These are phyloP conservation scores for Plectosphaerella sp. DNA, from an alignment of 2,329 filamentous ascomycete genomes.

Conservation along the genomic window DNA sequence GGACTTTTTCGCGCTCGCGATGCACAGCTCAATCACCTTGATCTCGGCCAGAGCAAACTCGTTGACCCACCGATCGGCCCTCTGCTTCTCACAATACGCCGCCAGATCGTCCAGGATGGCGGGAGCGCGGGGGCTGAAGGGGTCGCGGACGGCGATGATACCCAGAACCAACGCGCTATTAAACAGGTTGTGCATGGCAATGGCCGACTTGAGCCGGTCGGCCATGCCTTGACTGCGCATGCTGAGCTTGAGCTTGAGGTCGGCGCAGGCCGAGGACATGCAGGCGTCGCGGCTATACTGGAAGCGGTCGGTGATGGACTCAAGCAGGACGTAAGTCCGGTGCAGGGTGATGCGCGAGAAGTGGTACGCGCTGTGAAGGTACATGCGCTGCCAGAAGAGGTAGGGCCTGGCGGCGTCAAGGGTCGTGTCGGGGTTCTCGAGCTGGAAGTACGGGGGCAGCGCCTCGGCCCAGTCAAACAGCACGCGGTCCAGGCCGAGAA, in stretches of 20 bases:
- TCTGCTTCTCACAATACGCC: constrained; percentile 34
- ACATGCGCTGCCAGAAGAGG: constrained; percentile 29
- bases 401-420: constrained; percentile 22
- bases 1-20: constrained; percentile 16
- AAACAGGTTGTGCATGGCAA: constrained; percentile 33
- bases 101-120: constrained; percentile 31
- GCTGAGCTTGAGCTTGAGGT: constrained; percentile 29
- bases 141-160: constrained; percentile 24
- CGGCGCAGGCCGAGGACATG: constrained; percentile 33
- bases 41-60: constrained; percentile 35
- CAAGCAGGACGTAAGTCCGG: constrained; percentile 29
- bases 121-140: constrained; percentile 19
- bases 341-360: constrained; percentile 35
- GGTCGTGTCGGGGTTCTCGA: constrained; percentile 24
- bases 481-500: constrained; percentile 26
- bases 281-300: constrained; percentile 32
- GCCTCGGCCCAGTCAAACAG: constrained; percentile 24
- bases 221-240: constrained; percentile 23
- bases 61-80: constrained; percentile 32
- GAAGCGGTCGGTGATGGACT: constrained; percentile 34
- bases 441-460: constrained; percentile 27
- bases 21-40: constrained; percentile 35
- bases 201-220: constrained; percentile 26
- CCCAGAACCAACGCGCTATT: constrained; percentile 33
- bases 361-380: constrained; percentile 32